Base-by-base conservation (phyloP, 2,329 filamentous ascomycete species). In the Trichoderma sp. region DNA sequence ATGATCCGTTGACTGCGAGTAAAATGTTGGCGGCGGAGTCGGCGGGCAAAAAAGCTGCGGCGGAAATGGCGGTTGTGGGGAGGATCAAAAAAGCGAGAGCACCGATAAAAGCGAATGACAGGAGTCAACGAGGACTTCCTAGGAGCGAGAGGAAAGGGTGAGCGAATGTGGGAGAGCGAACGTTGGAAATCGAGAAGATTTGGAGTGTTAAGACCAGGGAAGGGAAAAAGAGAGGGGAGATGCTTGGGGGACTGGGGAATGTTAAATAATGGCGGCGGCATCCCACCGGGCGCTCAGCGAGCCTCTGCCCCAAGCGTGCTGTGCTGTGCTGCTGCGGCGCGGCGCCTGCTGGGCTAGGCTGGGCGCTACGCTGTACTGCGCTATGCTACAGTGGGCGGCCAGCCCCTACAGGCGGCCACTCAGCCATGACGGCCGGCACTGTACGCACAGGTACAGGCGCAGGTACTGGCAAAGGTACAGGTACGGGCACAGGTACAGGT, bases 71-170 rank as follows among this genome's bases (percentile, higher is more conserved):
- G 68, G 78, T 76, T 75, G 75, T 76, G 79, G 76, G 39, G 76
- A 75, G 79, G 79, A 79, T 80, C 81, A 82, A 81, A 81, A 83
- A 83, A 83, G 80, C 80, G 82, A 84, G 82, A 84, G 82, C 82
- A 83, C 79, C 79, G 77, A 79, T 80, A 82, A 89, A 43, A 90
- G 88, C 88, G 88, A 90, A 87, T 89, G 88, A 90, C 87, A 89
- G 88, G 88, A 90, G 88, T 84, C 88, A 82, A 85, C 88, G 88
- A 90, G 88, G 88, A 88, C 87, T 90, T 90, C 88, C 88, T 88
- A 86, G 79, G 77, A 77, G 77, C 73, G 73, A 74, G 74, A 78
- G 78, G 74, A 75, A 75, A 75, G 79, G 54, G 66, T 28, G 56
- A 70, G 84, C 83, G 84, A 86, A 80, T 79, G 84, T 86, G 74